These are phyloP conservation scores for Monoraphidium neglectum DNA, from an alignment of 139 green algal genomes.

Conservation along the genomic window DNA sequence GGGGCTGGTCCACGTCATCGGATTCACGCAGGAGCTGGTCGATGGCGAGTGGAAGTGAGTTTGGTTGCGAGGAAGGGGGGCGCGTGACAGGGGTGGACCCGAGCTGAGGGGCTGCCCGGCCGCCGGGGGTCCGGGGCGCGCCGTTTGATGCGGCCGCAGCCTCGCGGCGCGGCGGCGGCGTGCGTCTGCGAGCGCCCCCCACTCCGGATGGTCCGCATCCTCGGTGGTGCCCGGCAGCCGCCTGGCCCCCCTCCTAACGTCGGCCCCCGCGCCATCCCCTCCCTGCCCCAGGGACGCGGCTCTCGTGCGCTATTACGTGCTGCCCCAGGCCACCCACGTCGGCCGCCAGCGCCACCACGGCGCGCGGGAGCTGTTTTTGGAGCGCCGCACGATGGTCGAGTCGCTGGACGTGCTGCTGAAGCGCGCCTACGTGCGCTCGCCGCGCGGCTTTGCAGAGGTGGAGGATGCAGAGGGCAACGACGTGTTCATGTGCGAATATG, in stretches of 20 bases:
- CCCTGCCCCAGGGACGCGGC: conserved; percentile 10
- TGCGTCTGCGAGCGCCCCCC: too few species aligned
- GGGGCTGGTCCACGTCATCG: conserved; percentile 45
- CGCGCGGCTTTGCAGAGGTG: conserved; percentile 22
- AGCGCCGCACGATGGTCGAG: conserved; percentile 2
- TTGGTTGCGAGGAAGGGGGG: too few species aligned
- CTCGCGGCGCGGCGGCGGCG: conserved; percentile 20
- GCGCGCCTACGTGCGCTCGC: conserved; percentile 38
- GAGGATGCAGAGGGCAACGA: conserved; percentile 61
- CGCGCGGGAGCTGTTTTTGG: conserved; percentile 28
- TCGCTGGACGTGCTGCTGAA: conserved; percentile 21
- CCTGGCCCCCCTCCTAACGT: too few species aligned
- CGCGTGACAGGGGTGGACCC: neutral
- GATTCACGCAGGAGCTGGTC: conserved; percentile 18
- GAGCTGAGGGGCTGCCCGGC: too few species aligned
- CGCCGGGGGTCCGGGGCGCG: too few species aligned
- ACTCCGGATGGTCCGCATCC: too few species aligned
- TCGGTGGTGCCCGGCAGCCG: neutral
- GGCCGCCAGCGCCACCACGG: conserved; percentile 61
- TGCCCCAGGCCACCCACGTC: conserved; percentile 86
- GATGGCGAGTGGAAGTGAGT: too few species aligned
- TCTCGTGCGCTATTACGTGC: conserved; percentile 71
- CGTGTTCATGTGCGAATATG: conserved; percentile 86
- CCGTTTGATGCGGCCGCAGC: too few species aligned
- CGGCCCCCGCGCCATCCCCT: too few species aligned